A percentile compares a stretch with the other conserved stretches of the same genome.
Evolutionary conservation across 140 eudicot species (phyloP).

Genomic region (Anethum foeniculum): DNA sequence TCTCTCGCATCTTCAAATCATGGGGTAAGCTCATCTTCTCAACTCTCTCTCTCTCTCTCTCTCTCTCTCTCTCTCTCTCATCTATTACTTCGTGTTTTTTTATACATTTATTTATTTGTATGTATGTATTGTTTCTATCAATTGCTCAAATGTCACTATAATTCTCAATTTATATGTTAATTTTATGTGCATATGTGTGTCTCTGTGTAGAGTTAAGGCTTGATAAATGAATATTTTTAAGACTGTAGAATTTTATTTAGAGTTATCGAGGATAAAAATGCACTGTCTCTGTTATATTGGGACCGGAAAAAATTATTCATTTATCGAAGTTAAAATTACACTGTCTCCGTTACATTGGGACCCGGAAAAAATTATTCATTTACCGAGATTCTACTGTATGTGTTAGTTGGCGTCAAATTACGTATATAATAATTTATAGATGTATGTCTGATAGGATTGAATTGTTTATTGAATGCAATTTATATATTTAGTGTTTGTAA

Average conservation of each 20-base stretch:
- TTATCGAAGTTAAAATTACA: no score
- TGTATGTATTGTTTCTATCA: not conserved
- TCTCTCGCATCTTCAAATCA: not conserved
- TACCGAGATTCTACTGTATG: not conserved
- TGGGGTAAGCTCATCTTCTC: not conserved
- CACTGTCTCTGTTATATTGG: no score
- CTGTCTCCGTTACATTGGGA: no score
- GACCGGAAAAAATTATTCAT: no score
- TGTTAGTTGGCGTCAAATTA: not conserved
- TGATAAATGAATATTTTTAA: no score
- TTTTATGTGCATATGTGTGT: not conserved
- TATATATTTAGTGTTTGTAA: not conserved
- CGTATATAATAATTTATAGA: not conserved
- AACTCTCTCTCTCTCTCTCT: slow-evolving; percentile 7
- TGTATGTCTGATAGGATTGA: not conserved
- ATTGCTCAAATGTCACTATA: not conserved
- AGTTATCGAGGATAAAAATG: no score
- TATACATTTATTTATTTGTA: not conserved
- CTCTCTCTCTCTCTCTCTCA: not conserved
- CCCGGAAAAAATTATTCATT: no score
- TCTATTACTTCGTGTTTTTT: not conserved
- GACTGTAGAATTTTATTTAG: no score
- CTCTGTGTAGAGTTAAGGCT: no score
- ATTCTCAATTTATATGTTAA: not conserved
- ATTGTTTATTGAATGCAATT: not conserved